Evolutionary conservation across 2,329 filamentous ascomycete genomes (phyloP), one percentile per base, ranked within the genome.

Genomic region (Lachnellula suecica): DNA sequence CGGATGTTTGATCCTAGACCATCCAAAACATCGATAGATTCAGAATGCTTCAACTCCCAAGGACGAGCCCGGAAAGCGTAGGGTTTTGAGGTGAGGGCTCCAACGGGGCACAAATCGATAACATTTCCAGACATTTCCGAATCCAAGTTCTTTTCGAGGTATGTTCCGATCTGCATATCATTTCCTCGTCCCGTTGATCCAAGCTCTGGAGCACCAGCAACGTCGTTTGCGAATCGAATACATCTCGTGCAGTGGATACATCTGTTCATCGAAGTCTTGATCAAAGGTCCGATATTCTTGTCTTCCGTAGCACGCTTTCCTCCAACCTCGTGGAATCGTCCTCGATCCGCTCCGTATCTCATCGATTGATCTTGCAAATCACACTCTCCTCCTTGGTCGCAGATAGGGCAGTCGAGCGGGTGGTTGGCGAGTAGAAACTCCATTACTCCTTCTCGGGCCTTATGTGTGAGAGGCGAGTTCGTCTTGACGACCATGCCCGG

Each of bases 211-310:
- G 94, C 94, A 66, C 94, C 94, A 57, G 94, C 94, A 67, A 99
- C 81, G 68, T 99, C 94, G 74, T 97, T 99, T 70, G 94, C 89
- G 74, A 99, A 99, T 69, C 94, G 91, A 64, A 99, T 85, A 75
- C 94, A 99, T 68, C 94, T 86, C 59, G 94, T 99, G 81, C 94
- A 99, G 79, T 99, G 94, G 68, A 99, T 99, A 74, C 94, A 99
- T 71, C 94, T 84, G 81, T 99, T 99, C 94, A 99, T 99, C 45
- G 94, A 99, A 3, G 94, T 99, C 84, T 99, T 99, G 76, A 99
- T 89, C 63, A 99, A 74, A 49, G 94, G 94, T 31, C 94, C 94
- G 67, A 99, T 97, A 74, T 99, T 97, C 83, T 99, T 99, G 75
- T 99, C 94, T 77, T 99, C 94, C 35, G 97, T 92, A 23, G 91